A percentile compares a stretch with the other conserved stretches of the same genome.
Conservation (phyloP, 106 monocot genomes). For the Amphibolis antarctica region DNA sequence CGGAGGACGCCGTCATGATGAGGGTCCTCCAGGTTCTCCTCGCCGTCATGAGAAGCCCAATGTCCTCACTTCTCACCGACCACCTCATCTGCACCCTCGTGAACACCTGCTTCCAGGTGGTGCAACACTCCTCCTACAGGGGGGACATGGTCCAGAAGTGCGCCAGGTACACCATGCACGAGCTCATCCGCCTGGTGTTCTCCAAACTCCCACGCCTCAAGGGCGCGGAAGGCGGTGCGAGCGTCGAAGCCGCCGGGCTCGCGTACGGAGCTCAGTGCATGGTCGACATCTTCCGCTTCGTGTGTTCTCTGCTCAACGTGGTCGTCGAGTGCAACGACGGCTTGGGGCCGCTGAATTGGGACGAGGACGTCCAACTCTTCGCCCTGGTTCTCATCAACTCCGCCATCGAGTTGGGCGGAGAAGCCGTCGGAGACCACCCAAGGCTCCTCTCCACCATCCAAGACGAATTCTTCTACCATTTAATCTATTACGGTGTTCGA, state of each 20-base stretch:
- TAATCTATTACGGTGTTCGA: conserved; percentile 49
- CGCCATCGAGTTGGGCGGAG: conserved; percentile 66
- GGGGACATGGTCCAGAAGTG: conserved; percentile 64
- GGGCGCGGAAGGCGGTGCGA: neutral
- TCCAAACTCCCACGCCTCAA: conserved; percentile 42
- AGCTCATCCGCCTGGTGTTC: conserved; percentile 64
- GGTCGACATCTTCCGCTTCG: conserved; percentile 66
- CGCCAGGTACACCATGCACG: conserved; percentile 69
- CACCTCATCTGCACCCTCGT: conserved; percentile 73
- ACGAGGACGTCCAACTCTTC: conserved; percentile 73
- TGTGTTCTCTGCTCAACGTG: conserved; percentile 70
- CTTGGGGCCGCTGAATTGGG: conserved; percentile 20
- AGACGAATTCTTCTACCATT: conserved; percentile 71
- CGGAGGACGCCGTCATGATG: conserved; percentile 73
- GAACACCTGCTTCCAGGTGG: conserved; percentile 79
- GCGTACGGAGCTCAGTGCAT: conserved; percentile 60
- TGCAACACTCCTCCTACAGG: conserved; percentile 51
- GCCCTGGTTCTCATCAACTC: conserved; percentile 66
- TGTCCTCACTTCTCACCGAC: conserved; percentile 48
- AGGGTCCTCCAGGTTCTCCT: conserved; percentile 29
- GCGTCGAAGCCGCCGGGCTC: neutral
- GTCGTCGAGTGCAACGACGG: conserved; percentile 31
- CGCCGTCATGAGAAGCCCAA: conserved; percentile 29
- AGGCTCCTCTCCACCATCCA: conserved; percentile 55
- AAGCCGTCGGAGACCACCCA: conserved; percentile 45